phyloP scores from a whole-genome alignment of 306 rosid species.

The Pterocarpus santalinus region DNA sequence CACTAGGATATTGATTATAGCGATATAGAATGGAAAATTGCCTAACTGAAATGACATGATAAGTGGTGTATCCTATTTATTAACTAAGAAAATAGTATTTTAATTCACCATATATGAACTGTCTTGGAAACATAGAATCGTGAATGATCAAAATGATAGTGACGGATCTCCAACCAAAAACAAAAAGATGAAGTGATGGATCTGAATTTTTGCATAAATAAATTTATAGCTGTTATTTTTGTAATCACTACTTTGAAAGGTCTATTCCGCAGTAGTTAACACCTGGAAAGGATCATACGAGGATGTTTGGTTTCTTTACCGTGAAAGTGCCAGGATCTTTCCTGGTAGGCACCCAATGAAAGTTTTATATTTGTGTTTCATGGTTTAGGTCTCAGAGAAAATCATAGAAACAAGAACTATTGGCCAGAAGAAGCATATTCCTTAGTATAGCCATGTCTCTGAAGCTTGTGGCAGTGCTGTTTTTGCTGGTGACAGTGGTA shows the following conservation, averaged over 20 bases:
- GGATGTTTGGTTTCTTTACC: neutral
- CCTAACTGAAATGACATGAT: neutral
- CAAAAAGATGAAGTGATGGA: neutral
- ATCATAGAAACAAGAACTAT: constrained; percentile 1
- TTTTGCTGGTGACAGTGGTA: constrained; percentile 37
- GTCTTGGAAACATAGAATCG: neutral
- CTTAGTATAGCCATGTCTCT: constrained; percentile 43
- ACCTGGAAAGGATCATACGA: neutral
- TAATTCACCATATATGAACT: neutral
- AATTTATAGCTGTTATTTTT: neutral
- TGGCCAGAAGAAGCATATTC: neutral
- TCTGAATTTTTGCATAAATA: constrained; percentile 10
- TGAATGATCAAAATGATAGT: constrained; percentile 28
- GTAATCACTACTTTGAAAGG: constrained; percentile 25
- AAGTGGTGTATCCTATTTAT: neutral
- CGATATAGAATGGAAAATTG: neutral
- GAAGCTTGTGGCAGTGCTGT: constrained; percentile 35
- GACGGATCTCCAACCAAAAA: neutral
- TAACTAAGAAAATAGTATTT: neutral
- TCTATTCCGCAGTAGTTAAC: constrained; percentile 31
- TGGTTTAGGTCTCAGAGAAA: neutral
- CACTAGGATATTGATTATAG: neutral
- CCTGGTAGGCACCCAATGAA: constrained; percentile 34
- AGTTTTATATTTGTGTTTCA: constrained; percentile 26
- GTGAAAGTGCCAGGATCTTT: constrained; percentile 45